Evolutionary conservation across 2,329 filamentous ascomycete genomes (phyloP).

Genomic region (Pseudogymnoascus sp.): DNA sequence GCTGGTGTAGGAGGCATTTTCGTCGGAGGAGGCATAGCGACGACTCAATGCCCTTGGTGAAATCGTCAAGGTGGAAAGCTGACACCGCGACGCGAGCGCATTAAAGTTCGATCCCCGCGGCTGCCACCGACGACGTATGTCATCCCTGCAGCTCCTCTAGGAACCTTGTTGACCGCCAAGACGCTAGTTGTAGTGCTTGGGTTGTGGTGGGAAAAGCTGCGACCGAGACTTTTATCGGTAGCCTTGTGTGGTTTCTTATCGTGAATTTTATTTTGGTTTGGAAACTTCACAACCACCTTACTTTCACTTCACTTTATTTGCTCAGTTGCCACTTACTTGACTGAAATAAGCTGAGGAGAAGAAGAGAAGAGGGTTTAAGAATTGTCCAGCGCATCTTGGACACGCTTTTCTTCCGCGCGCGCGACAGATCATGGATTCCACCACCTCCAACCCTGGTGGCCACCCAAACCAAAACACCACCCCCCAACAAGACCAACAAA

Average conservation of each 20-base stretch:
- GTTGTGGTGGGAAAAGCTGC: not conserved
- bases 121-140: not conserved
- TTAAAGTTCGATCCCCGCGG: not conserved
- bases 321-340: not conserved
- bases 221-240: not conserved
- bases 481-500: not conserved
- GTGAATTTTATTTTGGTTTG: not conserved
- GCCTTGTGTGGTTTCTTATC: not conserved
- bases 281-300: not conserved
- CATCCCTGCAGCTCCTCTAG: not conserved
- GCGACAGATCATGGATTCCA: not conserved
- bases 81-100: not conserved
- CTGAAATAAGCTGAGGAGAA: not conserved
- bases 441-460: not conserved
- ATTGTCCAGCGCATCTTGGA: not conserved
- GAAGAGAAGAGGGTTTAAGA: not conserved
- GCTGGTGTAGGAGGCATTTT: not conserved
- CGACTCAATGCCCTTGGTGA: not conserved
- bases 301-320: not conserved
- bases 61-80: not conserved
- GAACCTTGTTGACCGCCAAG: not conserved
- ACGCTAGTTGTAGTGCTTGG: not conserved
- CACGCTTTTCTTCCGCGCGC: not conserved
- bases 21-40: not conserved
- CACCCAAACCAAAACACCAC: not conserved